Evolutionary conservation across 495 filamentous ascomycete species (phyloP), one percentile per base, ranked within the genome.

Genomic region (Aspergillus avenaceus): DNA sequence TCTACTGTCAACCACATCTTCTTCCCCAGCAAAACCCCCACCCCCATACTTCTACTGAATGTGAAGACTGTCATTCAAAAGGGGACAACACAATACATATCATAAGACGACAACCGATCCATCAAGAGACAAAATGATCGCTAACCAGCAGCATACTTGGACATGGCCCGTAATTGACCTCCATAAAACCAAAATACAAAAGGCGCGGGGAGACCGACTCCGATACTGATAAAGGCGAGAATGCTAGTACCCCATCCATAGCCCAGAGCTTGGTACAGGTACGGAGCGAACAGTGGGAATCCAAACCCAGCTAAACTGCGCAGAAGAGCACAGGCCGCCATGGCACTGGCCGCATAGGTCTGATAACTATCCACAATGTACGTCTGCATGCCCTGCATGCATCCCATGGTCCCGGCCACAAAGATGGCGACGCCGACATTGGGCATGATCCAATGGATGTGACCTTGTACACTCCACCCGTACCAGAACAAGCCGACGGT

Each of bases 231-330:
- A 47, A 84, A 80, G 0, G 67, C 82, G 25, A 85, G 49, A 41
- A 81, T 36, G 53, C 76, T 82, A 64, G 81, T 84, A 8, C 79
- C 80, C 81, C 80, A 85, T 6, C 82, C 82, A 64, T 78, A 84
- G 18, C 73, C 61, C 45, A 84, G 52, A 2, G 61, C 59, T 5
- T 62, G 37, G 55, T 79, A 88, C 75, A 88, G 67, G n/a, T 66
- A 69, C 2, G 84, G 84, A 3, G 85, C 84, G 55, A 91, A 91
- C 4, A 93, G 67, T 13, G 88, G 88, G 47, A 93, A 91, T 5
- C 74, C 76, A 61, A 90, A 90, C 2, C 86, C 87, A 1, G 82
- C 80, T 14, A 90, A 37, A 21, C 71, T 80, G 21, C 89, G 74
- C 47, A 91, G 56, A 7, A 90, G 75, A 6, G 81, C 78, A 2